Conservation (phyloP, 345 rosid species). For the Microthlaspi erraticum region DNA sequence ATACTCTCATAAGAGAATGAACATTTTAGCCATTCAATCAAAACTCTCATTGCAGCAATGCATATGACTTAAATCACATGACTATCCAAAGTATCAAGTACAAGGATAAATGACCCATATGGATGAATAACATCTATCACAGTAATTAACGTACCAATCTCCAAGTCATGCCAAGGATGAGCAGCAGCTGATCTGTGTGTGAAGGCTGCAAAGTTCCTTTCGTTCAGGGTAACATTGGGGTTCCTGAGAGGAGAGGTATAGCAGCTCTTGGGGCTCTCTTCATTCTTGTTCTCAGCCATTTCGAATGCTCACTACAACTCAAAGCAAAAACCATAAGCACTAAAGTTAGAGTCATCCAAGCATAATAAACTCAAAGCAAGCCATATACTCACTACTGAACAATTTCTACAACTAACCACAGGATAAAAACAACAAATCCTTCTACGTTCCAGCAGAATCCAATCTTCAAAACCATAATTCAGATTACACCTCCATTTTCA, state of each 20-base stretch:
- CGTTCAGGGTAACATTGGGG: slow-evolving; percentile 58
- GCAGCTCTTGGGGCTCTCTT: slow-evolving; percentile 34
- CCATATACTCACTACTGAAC: not conserved
- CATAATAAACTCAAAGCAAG: slow-evolving; percentile 8
- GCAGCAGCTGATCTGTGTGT: slow-evolving; percentile 79
- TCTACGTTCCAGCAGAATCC: not conserved
- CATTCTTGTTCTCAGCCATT: slow-evolving; percentile 61
- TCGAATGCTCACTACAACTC: slow-evolving; percentile 24
- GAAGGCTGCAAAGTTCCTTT: slow-evolving; percentile 82
- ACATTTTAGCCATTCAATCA: not conserved
- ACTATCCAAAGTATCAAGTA: not conserved
- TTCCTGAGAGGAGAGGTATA: slow-evolving; percentile 44
- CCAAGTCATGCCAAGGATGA: slow-evolving; percentile 97
- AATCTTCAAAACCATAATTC: too few relatives aligned
- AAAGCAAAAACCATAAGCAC: slow-evolving; percentile 21
- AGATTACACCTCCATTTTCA: not conserved
- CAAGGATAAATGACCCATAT: not conserved
- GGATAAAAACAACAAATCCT: not conserved
- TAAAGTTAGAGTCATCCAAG: not conserved
- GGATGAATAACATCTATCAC: not conserved
- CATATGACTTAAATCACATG: not conserved
- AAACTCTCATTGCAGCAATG: slow-evolving; percentile 1
- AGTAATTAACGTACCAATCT: slow-evolving; percentile 60
- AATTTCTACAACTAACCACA: not conserved
- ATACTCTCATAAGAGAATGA: slow-evolving; percentile 25